Evolutionary conservation across 495 filamentous ascomycete species (phyloP).

Genomic region (Aspergillus leporis): DNA sequence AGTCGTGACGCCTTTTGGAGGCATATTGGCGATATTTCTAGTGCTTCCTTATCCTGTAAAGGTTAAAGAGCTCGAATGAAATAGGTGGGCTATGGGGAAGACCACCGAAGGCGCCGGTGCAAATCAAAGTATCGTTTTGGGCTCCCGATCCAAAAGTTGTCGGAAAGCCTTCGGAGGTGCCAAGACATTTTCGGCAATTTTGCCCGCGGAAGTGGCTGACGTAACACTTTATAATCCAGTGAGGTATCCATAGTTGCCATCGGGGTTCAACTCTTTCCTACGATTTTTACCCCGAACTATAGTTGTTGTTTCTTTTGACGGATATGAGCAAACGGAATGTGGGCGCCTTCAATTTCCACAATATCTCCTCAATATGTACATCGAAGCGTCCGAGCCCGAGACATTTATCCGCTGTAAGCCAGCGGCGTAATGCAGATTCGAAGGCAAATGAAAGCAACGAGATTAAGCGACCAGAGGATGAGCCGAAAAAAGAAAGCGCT

Average conservation of each 20-base stretch:
- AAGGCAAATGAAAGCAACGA: conserved; percentile 21
- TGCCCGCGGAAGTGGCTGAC: conserved; percentile 46
- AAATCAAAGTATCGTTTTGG: background rate
- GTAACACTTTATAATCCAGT: conserved; percentile 20
- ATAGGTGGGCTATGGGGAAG: background rate
- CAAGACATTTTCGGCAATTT: conserved; percentile 31
- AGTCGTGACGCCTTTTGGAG: conserved; percentile 49
- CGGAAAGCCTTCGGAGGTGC: conserved; percentile 24
- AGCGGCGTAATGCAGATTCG: conserved; percentile 25
- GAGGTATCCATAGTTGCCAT: background rate
- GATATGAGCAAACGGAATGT: conserved; percentile 32
- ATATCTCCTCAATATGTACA: conserved; percentile 16
- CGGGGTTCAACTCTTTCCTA: background rate
- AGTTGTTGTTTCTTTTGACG: conserved; percentile 2
- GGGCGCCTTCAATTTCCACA: conserved; percentile 17
- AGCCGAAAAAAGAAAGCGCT: conserved; percentile 49
- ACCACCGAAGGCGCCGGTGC: background rate
- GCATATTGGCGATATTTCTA: conserved; percentile 45
- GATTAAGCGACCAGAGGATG: conserved; percentile 12
- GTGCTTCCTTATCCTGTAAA: background rate
- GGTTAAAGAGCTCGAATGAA: background rate
- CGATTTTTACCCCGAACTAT: background rate
- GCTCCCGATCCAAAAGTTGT: conserved; percentile 11
- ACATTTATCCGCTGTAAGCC: conserved; percentile 25
- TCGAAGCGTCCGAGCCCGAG: conserved; percentile 17